Percentiles rank a stretch among this genome's conserved stretches.
Evolutionary conservation across 2,329 filamentous ascomycete species (phyloP).

Genomic region (Fusarium neocosmosporiellum): DNA sequence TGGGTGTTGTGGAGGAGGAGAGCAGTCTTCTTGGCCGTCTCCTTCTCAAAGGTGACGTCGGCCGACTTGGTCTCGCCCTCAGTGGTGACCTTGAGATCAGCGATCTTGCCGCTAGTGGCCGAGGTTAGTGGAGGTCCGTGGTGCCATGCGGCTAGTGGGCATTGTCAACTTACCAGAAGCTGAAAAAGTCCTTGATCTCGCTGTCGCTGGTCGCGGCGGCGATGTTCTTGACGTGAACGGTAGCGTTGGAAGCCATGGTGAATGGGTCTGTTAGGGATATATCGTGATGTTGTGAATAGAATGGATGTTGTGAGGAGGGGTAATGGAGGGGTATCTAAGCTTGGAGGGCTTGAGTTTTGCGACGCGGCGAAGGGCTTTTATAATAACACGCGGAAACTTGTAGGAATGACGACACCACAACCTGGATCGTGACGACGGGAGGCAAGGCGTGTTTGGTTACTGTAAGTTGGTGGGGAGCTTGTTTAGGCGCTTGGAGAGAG

Average conservation of each 20-base stretch:
- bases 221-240: constrained; percentile 92
- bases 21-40: constrained; percentile 95
- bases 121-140: constrained; percentile 31
- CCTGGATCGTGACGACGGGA: constrained; percentile 28
- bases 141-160: neutral
- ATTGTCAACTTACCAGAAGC: constrained; percentile 77
- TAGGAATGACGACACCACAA: constrained; percentile 36
- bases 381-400: constrained; percentile 18
- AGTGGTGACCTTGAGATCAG: constrained; percentile 79
- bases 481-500: constrained; percentile 12
- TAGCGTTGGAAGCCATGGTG: constrained; percentile 68
- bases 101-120: constrained; percentile 84
- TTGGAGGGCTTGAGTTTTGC: constrained; percentile 12
- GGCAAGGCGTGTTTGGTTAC: constrained; percentile 30
- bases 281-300: neutral
- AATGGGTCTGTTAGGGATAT: constrained; percentile 8
- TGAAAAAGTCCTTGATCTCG: constrained; percentile 97
- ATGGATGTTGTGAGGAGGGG: neutral
- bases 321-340: constrained; percentile 26
- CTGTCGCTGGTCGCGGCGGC: constrained; percentile 83
- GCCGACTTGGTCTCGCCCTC: constrained; percentile 80
- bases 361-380: constrained; percentile 15
- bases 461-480: constrained; percentile 15
- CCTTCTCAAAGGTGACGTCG: constrained; percentile 96
- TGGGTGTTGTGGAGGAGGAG: constrained; percentile 97